A percentile compares a stretch with the other conserved stretches of the same genome.
These are phyloP conservation scores for Brassica cretica DNA, from an alignment of 345 rosid species.

Conservation along the genomic window DNA sequence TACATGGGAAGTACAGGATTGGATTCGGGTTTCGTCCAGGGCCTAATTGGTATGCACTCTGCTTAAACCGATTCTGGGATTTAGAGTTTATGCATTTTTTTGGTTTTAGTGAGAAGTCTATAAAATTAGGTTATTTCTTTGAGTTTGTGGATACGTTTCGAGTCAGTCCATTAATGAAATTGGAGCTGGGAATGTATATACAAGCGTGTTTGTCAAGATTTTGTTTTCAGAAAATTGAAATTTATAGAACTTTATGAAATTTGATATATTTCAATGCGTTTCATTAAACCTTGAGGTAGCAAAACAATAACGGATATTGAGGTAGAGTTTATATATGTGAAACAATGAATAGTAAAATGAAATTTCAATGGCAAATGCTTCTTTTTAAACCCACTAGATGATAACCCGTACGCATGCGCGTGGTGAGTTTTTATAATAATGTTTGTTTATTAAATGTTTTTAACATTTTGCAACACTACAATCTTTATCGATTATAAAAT, in stretches of 20 bases:
- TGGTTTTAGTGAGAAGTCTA: conserved; percentile 7
- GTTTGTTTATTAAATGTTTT: no score
- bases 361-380: no score
- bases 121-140: not conserved
- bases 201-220: not conserved
- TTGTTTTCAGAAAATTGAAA: not conserved
- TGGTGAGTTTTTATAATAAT: no score
- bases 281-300: no score
- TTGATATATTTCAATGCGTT: no score
- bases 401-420: no score
- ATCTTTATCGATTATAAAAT: no score
- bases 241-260: not conserved
- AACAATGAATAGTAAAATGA: no score
- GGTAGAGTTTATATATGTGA: no score
- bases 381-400: no score
- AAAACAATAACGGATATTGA: no score
- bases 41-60: not conserved
- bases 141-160: not conserved
- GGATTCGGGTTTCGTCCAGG: not conserved
- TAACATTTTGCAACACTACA: no score
- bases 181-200: not conserved
- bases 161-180: not conserved
- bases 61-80: not conserved
- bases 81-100: not conserved
- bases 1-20: conserved; percentile 14